Conservation (phyloP, 208 protist genomes). For the Naegleria lovaniensis region DNA sequence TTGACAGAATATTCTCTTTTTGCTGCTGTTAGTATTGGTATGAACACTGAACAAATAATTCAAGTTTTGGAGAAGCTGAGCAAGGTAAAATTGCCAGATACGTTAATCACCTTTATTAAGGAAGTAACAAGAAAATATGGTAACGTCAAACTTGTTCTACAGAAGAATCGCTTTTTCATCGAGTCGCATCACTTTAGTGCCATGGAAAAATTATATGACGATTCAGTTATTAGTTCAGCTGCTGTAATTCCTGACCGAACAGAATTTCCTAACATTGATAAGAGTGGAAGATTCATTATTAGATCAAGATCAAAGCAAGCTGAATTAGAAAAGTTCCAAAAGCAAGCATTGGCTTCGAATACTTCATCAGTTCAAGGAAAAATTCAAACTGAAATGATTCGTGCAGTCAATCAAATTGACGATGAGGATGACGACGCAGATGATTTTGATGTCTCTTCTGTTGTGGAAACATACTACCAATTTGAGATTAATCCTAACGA, state of each 20-base stretch:
- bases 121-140: not conserved
- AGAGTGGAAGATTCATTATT: slow-evolving; percentile 9
- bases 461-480: not conserved
- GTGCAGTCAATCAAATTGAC: slow-evolving; percentile 13
- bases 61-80: slow-evolving; percentile 63
- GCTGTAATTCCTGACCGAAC: not conserved
- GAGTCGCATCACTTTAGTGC: not conserved
- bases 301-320: not conserved
- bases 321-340: not conserved
- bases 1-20: slow-evolving; percentile 94
- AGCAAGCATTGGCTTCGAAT: not conserved
- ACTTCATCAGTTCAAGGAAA: not conserved
- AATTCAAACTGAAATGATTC: not conserved
- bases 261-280: slow-evolving; percentile 14
- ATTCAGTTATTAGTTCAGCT: not conserved
- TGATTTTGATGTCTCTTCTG: not conserved
- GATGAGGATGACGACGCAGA: slow-evolving; percentile 26
- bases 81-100: slow-evolving; percentile 49
- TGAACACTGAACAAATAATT: slow-evolving; percentile 76
- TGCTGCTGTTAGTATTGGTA: slow-evolving; percentile 86
- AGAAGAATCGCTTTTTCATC: slow-evolving; percentile 16
- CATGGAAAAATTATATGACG: not conserved
- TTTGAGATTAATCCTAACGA: slow-evolving; percentile 22
- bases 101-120: not conserved
- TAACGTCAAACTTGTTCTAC: slow-evolving; percentile 26